Evolutionary conservation across 768 basidiomycete genomes (phyloP).

Genomic region (Clavulina sp.): DNA sequence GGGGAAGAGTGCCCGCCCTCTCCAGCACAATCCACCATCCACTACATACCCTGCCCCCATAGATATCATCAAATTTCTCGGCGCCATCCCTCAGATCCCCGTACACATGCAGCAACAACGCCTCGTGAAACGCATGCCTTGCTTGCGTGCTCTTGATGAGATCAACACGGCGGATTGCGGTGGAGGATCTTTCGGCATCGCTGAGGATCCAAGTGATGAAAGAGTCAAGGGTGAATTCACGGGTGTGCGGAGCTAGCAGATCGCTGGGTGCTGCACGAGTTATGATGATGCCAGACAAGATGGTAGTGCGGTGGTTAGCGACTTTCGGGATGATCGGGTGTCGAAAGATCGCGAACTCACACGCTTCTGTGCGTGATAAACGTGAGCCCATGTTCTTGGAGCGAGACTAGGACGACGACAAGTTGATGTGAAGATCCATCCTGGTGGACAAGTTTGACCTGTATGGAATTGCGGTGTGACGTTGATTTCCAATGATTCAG

Average conservation of each 20-base stretch:
- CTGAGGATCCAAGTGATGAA: not conserved
- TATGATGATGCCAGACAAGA: not conserved
- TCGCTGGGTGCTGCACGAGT: not conserved
- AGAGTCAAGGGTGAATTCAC: not conserved
- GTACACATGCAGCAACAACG: not conserved
- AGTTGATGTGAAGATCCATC: too few species aligned
- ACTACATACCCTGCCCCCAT: not conserved
- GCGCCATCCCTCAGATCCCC: not conserved
- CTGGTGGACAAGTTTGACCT: too few species aligned
- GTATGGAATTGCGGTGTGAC: too few species aligned
- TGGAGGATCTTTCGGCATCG: not conserved
- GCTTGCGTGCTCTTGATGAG: not conserved
- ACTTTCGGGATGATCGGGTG: not conserved
- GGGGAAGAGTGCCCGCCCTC: not conserved
- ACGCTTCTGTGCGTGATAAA: not conserved
- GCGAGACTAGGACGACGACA: too few species aligned
- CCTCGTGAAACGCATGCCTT: not conserved
- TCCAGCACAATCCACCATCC: not conserved
- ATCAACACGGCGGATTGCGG: not conserved
- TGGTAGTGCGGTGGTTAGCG: not conserved
- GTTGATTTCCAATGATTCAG: too few species aligned
- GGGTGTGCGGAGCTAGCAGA: not conserved
- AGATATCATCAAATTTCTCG: not conserved
- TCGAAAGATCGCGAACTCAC: not conserved
- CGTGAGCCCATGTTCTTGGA: not conserved